Percentiles rank a stretch among this genome's conserved stretches.
These are phyloP conservation scores for Aureobasidium sp. DNA, from an alignment of 2,329 filamentous ascomycete species.

Conservation along the genomic window DNA sequence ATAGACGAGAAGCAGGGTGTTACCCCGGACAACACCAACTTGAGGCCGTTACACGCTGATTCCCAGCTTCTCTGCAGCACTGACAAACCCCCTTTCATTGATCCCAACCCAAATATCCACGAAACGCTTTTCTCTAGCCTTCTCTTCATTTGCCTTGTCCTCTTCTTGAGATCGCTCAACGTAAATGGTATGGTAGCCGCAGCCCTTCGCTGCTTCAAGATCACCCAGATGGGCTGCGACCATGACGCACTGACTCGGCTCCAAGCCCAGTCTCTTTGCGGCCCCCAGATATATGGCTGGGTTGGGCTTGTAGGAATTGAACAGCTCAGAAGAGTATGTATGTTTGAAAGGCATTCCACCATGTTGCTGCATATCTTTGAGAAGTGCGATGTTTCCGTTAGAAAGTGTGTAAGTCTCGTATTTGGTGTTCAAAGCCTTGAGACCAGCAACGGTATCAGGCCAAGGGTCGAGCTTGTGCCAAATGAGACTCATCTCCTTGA, in stretches of 20 bases:
- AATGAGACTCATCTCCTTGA: slow-evolving; percentile 44
- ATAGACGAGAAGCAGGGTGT: neutral
- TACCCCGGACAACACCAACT: neutral
- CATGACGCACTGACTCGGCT: slow-evolving; percentile 61
- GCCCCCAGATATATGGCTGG: slow-evolving; percentile 63
- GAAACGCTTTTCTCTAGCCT: slow-evolving; percentile 50
- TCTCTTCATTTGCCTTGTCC: slow-evolving; percentile 46
- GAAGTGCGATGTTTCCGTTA: slow-evolving; percentile 64
- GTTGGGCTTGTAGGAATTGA: slow-evolving; percentile 68
- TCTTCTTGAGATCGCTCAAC: slow-evolving; percentile 65
- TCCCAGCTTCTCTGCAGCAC: slow-evolving; percentile 36
- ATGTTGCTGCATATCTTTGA: slow-evolving; percentile 56
- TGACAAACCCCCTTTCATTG: slow-evolving; percentile 45
- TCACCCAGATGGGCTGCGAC: slow-evolving; percentile 70
- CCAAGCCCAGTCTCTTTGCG: slow-evolving; percentile 49
- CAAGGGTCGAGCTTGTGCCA: slow-evolving; percentile 71
- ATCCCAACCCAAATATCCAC: slow-evolving; percentile 58
- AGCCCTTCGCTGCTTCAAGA: slow-evolving; percentile 56
- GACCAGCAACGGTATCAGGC: slow-evolving; percentile 55
- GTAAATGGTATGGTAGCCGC: slow-evolving; percentile 65
- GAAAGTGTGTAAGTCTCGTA: slow-evolving; percentile 62
- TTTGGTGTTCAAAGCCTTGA: slow-evolving; percentile 45
- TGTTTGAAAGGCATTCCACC: slow-evolving; percentile 56
- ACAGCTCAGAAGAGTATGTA: slow-evolving; percentile 62
- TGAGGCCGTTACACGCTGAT: neutral